Evolutionary conservation across 129 eudicot species (phyloP).

Genomic region (Kitagawia praeruptora): DNA sequence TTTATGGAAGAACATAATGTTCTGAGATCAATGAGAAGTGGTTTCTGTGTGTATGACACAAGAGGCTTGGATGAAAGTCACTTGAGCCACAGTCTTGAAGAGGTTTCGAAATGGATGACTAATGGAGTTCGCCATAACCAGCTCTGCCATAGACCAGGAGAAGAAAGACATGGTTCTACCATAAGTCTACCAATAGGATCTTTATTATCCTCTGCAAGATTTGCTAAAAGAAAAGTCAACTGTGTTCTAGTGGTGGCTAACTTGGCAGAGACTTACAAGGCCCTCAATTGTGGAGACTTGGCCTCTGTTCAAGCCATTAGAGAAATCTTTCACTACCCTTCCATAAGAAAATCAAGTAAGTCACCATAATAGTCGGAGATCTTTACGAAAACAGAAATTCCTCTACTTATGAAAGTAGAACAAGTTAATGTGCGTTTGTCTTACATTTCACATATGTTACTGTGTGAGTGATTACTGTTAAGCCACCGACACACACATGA

Average conservation of each 20-base stretch:
- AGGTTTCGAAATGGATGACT: slow-evolving; percentile 49
- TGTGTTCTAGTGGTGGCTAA: slow-evolving; percentile 53
- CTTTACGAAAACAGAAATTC: neutral
- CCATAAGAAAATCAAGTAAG: slow-evolving; percentile 63
- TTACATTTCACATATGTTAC: too few relatives aligned
- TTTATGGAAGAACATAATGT: slow-evolving; percentile 79
- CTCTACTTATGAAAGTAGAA: too few relatives aligned
- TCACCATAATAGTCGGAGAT: neutral
- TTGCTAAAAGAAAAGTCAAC: slow-evolving; percentile 45
- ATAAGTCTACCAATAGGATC: neutral
- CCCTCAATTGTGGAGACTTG: slow-evolving; percentile 44
- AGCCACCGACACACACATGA: neutral
- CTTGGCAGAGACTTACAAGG: slow-evolving; percentile 40
- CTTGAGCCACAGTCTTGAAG: slow-evolving; percentile 37
- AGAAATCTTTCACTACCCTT: slow-evolving; percentile 38
- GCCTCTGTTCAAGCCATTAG: slow-evolving; percentile 38
- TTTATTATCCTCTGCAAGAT: slow-evolving; percentile 27
- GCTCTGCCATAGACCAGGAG: slow-evolving; percentile 40
- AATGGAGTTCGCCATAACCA: slow-evolving; percentile 60
- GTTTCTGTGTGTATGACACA: slow-evolving; percentile 72
- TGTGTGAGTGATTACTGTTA: too few relatives aligned
- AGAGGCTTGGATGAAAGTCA: slow-evolving; percentile 46
- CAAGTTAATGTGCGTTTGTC: too few relatives aligned
- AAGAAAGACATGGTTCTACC: slow-evolving; percentile 11
- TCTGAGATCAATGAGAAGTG: slow-evolving; percentile 55